These are phyloP conservation scores for Aspergillus hancockii DNA, from an alignment of 495 filamentous ascomycete species.

Conservation along the genomic window DNA sequence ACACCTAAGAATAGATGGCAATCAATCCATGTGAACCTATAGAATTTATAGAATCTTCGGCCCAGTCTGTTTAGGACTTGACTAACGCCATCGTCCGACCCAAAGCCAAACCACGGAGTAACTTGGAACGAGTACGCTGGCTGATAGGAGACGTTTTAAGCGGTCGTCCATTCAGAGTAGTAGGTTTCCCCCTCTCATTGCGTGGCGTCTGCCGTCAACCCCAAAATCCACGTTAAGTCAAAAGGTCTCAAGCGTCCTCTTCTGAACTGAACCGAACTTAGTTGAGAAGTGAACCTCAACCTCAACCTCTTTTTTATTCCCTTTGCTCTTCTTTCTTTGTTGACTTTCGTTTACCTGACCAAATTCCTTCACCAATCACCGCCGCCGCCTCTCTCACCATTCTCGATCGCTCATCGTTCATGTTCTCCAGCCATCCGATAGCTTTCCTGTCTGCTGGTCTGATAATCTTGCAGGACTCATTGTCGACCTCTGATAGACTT, in stretches of 20 bases:
- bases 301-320: conserved; percentile 8
- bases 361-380: neutral
- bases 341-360: neutral
- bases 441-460: neutral
- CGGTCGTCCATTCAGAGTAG: conserved; percentile 9
- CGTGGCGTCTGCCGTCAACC: conserved; percentile 38
- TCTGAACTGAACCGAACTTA: neutral
- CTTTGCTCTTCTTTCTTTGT: conserved; percentile 4
- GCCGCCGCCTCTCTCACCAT: neutral
- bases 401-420: neutral
- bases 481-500: neutral
- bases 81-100: conserved; percentile 10
- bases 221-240: conserved; percentile 20
- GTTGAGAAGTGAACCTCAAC: conserved; percentile 9
- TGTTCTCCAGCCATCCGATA: neutral
- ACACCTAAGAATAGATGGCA: too few relatives aligned
- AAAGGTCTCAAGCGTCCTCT: conserved; percentile 19
- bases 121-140: conserved; percentile 5
- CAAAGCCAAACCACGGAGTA: conserved; percentile 7
- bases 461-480: neutral
- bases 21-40: neutral
- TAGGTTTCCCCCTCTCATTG: conserved; percentile 23
- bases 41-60: conserved; percentile 7
- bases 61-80: conserved; percentile 4
- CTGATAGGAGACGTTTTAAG: conserved; percentile 25